Base-by-base conservation (phyloP, 768 basidiomycete genomes). In the Antrodiella citrinella region DNA sequence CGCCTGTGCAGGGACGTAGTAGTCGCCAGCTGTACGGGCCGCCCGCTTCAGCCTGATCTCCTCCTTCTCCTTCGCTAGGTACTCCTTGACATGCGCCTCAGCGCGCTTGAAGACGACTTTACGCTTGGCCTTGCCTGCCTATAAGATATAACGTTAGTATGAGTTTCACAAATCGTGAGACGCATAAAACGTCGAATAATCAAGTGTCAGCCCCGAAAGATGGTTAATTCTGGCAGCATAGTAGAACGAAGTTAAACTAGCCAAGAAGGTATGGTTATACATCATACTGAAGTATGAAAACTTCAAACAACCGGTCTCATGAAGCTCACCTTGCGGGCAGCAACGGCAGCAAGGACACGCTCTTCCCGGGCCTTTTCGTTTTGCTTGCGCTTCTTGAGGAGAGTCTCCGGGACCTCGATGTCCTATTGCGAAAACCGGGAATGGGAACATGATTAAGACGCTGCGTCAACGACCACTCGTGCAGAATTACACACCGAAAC, bases 31-130 rank as follows among this genome's bases (percentile, higher is more conserved):
- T 60, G 83, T 72, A 66, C 93, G 84, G 55, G 95, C 95, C 65
- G 81, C 87, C 51, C 96, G 84, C 78, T 91, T 93, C 69, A 98
- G 73, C 56, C 93, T 84, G 67, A 98, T 81, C 75, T 97, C 92
- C 74, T 98, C 96, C 75, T 81, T 83, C 82, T 99, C 96, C 73
- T 85, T 84, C 54, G 76, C 56, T 49, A 88, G 72, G 71, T 97
- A 97, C 75, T 97, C 95, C 79, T 97, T 95, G 59, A 97, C 93
- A 70, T 96, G 98, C 52, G 86, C 72, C 72, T 98, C 95, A 30
- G 96, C 96, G 54, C 96, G 90, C 85, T 98, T 98, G 86, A 98
- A 98, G 75, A 97, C 83, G 68, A 96, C 84, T 71, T 86, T 88
- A 73, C 96, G 86, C 78, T 95, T 94, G 52, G 90, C 84, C 67